phyloP scores from a whole-genome alignment of 352 stramenopile species.

The Blastocystis sp. region DNA sequence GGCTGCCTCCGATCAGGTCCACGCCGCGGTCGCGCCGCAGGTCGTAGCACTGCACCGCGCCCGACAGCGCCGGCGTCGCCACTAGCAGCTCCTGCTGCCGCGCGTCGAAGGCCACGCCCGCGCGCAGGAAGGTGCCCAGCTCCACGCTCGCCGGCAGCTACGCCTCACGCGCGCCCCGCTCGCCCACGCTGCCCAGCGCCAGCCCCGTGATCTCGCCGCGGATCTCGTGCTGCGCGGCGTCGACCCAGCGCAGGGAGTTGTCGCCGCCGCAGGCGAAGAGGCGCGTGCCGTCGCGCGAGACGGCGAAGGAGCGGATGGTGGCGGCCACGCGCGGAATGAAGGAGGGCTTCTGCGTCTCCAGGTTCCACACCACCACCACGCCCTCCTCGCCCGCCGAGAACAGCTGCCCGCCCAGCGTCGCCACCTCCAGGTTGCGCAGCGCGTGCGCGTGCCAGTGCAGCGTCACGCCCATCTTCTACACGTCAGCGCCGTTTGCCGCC shows the following conservation, averaged over 20 bases:
- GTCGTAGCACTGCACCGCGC: conserved; percentile 2
- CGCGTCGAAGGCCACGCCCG: neutral
- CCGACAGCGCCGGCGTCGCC: neutral
- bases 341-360: neutral
- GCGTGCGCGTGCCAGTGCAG: conserved; percentile 52
- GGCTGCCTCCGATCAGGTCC: neutral
- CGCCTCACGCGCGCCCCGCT: too few species aligned
- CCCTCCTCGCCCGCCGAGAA: conserved; percentile 14
- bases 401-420: conserved; percentile 2
- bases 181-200: neutral
- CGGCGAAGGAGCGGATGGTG: neutral
- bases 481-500: neutral
- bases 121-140: neutral
- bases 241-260: conserved; percentile 31
- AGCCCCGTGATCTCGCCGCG: neutral
- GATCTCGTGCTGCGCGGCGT: conserved; percentile 19
- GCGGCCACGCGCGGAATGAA: conserved; percentile 47
- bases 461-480: conserved; percentile 8
- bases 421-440: neutral
- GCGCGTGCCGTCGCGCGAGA: neutral
- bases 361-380: neutral
- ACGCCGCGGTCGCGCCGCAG: neutral
- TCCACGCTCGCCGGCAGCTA: too few species aligned
- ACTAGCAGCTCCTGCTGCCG: neutral
- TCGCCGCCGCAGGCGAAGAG: neutral